phyloP scores from a whole-genome alignment of 371 early-diverging fungal genomes.

The Actinomucor elegans region DNA sequence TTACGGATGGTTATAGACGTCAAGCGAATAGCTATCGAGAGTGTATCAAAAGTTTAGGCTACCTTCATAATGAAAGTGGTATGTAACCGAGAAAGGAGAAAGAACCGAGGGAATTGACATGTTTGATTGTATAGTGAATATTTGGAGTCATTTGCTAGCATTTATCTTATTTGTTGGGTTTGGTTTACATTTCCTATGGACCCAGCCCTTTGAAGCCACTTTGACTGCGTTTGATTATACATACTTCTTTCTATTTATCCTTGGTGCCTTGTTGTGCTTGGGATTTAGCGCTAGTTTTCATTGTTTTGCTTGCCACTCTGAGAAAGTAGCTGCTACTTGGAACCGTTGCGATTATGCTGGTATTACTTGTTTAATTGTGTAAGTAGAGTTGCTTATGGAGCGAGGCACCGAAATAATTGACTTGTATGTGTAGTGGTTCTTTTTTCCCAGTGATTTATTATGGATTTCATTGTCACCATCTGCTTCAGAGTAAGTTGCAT shows the following conservation, averaged over 20 bases:
- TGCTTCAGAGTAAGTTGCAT: slow-evolving; percentile 28
- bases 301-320: slow-evolving; percentile 86
- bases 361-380: slow-evolving; percentile 84
- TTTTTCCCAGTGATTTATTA: slow-evolving; percentile 77
- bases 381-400: no score
- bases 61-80: slow-evolving; percentile 90
- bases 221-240: slow-evolving; percentile 58
- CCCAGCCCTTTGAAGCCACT: slow-evolving; percentile 40
- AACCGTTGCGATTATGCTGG: slow-evolving; percentile 93
- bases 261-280: slow-evolving; percentile 77
- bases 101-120: not conserved
- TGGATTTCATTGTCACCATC: slow-evolving; percentile 47
- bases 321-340: slow-evolving; percentile 62
- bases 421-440: slow-evolving; percentile 57
- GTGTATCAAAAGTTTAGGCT: slow-evolving; percentile 76
- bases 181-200: slow-evolving; percentile 51
- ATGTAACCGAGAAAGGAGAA: slow-evolving; percentile 5
- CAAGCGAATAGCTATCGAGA: slow-evolving; percentile 70
- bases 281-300: slow-evolving; percentile 83
- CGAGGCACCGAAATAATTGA: no score
- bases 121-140: slow-evolving; percentile 62
- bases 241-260: slow-evolving; percentile 70
- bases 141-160: slow-evolving; percentile 84
- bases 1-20: slow-evolving; percentile 77
- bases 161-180: slow-evolving; percentile 64